Base-by-base conservation (phyloP, 495 filamentous ascomycete species). In the Aspergillus cristatus region DNA sequence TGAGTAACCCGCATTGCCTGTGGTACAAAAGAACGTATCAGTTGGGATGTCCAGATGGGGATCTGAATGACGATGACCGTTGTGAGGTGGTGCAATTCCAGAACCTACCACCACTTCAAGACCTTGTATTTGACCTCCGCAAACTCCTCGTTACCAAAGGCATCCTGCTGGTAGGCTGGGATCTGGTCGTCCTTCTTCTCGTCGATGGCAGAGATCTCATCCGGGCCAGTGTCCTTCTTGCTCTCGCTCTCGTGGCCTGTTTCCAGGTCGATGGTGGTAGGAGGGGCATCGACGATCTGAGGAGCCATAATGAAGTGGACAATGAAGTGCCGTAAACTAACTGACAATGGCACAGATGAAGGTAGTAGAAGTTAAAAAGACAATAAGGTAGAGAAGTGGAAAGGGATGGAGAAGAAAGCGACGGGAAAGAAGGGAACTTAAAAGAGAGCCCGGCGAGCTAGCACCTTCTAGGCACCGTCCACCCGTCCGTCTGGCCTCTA, bases 1-100 rank as follows among this genome's bases (percentile, higher is more conserved):
- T 74, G 38, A 84, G 52, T 32, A 65, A 36, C 44, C 64, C 64
- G 42, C 62, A 64, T 59, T 68, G 64, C 62, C 61, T 65, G 37
- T 16, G 24, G 20, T 14, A 24, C 13, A 42, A 7, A 18, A 11
- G 17, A 26, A 25, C n/a, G n/a, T n/a, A n/a, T 24, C 20, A 24
- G 20, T 24, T 24, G 20, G 20, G 8, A 24, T 24, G 4, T 24
- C 8, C 4, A 8, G 8, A 4, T 24, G 20, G 8, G 4, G 4
- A 24, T n/a, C n/a, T n/a, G n/a, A n/a, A n/a, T n/a, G n/a, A n/a
- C n/a, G n/a, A n/a, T n/a, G n/a, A n/a, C n/a, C n/a, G n/a, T n/a
- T n/a, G n/a, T n/a, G n/a, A n/a, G n/a, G n/a, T n/a, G n/a, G n/a
- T n/a, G n/a, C n/a, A n/a, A n/a, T n/a, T n/a, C n/a, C n/a, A n/a